phyloP scores from a whole-genome alignment of 1,284 basidiomycete genomes.

The Flammula alnicola region DNA sequence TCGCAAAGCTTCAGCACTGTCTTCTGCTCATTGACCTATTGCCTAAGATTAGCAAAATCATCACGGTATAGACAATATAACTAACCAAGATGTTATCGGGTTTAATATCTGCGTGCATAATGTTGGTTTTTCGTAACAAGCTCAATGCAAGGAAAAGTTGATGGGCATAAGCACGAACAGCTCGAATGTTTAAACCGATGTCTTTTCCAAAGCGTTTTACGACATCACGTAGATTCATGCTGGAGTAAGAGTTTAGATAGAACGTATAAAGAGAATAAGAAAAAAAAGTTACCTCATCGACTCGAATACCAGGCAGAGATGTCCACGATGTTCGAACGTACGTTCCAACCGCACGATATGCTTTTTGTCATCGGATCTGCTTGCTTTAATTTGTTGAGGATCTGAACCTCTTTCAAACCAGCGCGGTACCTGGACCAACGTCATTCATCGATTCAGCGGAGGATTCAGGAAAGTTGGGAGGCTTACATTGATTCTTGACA shows the following conservation, averaged over 20 bases:
- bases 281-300: constrained; percentile 72
- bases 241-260: constrained; percentile 35
- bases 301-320: constrained; percentile 97
- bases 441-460: constrained; percentile 13
- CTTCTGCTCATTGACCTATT: constrained; percentile 93
- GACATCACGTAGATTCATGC: constrained; percentile 98
- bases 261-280: constrained; percentile 9
- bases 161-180: constrained; percentile 97
- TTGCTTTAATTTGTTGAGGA: constrained; percentile 84
- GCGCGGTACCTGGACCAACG: constrained; percentile 82
- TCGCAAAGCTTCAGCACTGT: constrained; percentile 95
- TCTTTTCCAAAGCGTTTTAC: constrained; percentile 99
- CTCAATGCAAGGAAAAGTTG: constrained; percentile 92
- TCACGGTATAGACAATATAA: neutral
- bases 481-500: constrained; percentile 96
- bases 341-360: constrained; percentile 91
- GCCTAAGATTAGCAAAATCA: constrained; percentile 10
- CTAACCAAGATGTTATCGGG: constrained; percentile 92
- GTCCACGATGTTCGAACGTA: constrained; percentile 96
- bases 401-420: constrained; percentile 91
- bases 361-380: constrained; percentile 97
- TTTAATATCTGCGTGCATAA: constrained; percentile 99
- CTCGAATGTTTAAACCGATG: constrained; percentile 93
- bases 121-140: constrained; percentile 84
- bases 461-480: constrained; percentile 7